These are phyloP conservation scores for Scorias spongiosa DNA, from an alignment of 2,329 filamentous ascomycete species.

Conservation along the genomic window DNA sequence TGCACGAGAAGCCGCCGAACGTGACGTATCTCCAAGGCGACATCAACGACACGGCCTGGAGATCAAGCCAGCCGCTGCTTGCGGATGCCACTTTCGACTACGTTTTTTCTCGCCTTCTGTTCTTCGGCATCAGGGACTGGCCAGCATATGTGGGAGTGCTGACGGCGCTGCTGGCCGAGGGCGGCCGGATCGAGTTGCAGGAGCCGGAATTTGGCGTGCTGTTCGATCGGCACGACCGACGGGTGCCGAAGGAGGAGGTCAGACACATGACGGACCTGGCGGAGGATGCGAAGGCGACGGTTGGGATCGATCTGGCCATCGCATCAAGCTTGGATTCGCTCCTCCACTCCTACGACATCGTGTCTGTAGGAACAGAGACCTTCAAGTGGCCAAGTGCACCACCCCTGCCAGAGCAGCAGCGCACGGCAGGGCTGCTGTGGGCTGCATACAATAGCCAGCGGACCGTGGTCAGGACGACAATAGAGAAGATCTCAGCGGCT, in stretches of 20 bases:
- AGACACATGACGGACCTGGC: not conserved
- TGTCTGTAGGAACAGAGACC: not conserved
- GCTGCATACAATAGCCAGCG: not conserved
- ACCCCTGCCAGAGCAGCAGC: not conserved
- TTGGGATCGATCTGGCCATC: not conserved
- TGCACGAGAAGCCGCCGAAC: slow-evolving; percentile 2
- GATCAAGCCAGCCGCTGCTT: not conserved
- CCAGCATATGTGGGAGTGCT: no score
- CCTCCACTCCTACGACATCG: not conserved
- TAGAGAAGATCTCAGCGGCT: not conserved
- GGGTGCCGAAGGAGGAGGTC: not conserved
- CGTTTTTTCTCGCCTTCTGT: not conserved
- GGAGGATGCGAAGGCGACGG: not conserved
- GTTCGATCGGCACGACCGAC: not conserved
- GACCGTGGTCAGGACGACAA: not conserved
- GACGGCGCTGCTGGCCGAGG: not conserved
- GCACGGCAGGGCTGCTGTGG: not conserved
- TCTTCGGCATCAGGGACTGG: not conserved
- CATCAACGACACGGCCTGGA: not conserved
- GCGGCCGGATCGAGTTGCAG: not conserved
- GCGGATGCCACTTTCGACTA: not conserved
- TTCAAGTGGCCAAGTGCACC: not conserved
- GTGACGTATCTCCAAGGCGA: slow-evolving; percentile 8
- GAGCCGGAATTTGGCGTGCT: not conserved
- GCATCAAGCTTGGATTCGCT: not conserved